Percentiles rank a stretch among this genome's conserved stretches.
phyloP scores from a whole-genome alignment of 805 yeast species.

The Candida golubevii region DNA sequence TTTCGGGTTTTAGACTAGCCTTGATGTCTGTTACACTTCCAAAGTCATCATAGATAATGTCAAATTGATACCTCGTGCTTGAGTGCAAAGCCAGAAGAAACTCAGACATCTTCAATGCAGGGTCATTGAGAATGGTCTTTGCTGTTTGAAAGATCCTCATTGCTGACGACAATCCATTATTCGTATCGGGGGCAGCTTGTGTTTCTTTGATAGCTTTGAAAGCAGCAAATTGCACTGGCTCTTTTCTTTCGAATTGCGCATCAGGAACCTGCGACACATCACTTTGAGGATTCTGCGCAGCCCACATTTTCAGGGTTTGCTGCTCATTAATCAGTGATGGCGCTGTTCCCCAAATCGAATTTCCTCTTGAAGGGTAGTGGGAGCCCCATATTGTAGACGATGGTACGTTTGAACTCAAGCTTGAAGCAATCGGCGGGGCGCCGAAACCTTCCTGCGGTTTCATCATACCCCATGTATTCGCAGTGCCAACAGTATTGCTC shows the following conservation, averaged over 20 bases:
- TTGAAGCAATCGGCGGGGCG: constrained; percentile 1
- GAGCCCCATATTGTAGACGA: constrained; percentile 8
- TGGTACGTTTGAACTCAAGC: constrained; percentile 5
- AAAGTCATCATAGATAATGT: constrained; percentile 42
- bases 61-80: constrained; percentile 29
- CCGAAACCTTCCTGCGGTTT: constrained; percentile 4
- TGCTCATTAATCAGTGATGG: background rate
- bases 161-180: constrained; percentile 35
- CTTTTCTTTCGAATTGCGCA: background rate
- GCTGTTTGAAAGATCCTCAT: constrained; percentile 30
- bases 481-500: constrained; percentile 1
- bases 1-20: constrained; percentile 4
- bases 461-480: constrained; percentile 5
- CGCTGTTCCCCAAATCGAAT: constrained; percentile 8
- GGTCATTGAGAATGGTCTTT: constrained; percentile 25
- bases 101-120: constrained; percentile 27
- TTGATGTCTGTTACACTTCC: constrained; percentile 43
- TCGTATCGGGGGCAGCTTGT: constrained; percentile 32
- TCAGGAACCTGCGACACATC: background rate
- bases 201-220: constrained; percentile 36
- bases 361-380: constrained; percentile 2
- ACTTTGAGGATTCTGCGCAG: constrained; percentile 1
- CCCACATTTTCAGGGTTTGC: constrained; percentile 3
- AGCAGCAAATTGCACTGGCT: constrained; percentile 25
- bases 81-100: constrained; percentile 22